phyloP scores from a whole-genome alignment of 2,329 filamentous ascomycete genomes.

The Epicoccum sorghinum region DNA sequence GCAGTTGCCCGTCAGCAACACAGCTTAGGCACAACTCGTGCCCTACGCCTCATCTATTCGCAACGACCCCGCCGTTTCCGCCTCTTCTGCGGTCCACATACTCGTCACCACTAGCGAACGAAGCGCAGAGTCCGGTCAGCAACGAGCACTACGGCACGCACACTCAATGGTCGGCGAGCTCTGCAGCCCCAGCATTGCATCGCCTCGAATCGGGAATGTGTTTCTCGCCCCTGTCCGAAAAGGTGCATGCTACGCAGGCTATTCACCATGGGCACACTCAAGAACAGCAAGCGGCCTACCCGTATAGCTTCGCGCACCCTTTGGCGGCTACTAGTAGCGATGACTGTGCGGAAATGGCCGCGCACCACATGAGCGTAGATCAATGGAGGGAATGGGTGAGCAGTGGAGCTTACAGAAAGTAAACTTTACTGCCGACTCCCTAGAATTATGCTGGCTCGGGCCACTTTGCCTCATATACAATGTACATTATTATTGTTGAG shows the following conservation, averaged over 20 bases:
- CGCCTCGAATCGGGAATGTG: slow-evolving; percentile 1
- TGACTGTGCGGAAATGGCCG: neutral
- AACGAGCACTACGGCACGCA: neutral
- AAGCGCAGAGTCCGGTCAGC: neutral
- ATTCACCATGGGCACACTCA: neutral
- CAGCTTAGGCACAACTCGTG: slow-evolving; percentile 27
- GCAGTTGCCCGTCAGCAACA: slow-evolving; percentile 2
- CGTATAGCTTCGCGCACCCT: neutral
- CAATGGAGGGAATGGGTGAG: slow-evolving; percentile 12
- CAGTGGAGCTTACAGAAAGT: neutral
- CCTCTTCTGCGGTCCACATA: slow-evolving; percentile 15
- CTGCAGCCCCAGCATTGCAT: neutral
- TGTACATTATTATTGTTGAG: too few relatives aligned
- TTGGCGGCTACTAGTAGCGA: neutral
- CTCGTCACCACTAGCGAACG: slow-evolving; percentile 15
- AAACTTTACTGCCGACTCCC: neutral
- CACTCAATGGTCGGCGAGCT: slow-evolving; percentile 3
- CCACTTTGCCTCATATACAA: too few relatives aligned
- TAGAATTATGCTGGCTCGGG: neutral
- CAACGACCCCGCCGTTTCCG: slow-evolving; percentile 9
- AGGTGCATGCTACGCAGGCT: neutral
- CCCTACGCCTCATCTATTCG: slow-evolving; percentile 23
- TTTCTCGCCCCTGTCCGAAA: slow-evolving; percentile 1
- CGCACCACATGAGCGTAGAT: slow-evolving; percentile 8
- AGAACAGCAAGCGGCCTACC: slow-evolving; percentile 6